Evolutionary conservation across 2,329 filamentous ascomycete species (phyloP), one percentile per base, ranked within the genome.

Genomic region (Alternaria tenuissima): DNA sequence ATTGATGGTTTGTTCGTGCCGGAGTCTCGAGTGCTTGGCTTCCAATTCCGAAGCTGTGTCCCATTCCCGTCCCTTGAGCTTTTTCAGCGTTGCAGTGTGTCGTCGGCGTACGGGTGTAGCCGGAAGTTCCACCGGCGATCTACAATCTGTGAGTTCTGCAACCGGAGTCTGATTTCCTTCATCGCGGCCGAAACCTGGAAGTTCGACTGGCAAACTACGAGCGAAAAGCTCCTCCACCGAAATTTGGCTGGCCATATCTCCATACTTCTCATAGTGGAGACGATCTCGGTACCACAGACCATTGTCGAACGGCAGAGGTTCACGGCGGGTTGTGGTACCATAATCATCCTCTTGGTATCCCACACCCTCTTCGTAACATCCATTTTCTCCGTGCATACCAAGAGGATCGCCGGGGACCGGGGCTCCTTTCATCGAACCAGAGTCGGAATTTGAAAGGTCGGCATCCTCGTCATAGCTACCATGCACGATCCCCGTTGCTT

Each of bases 51-150:
- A 46, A 1, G 30, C 32, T 7, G 30, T 34, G 18, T 32, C 51
- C 44, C 18, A 42, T 11, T 39, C n/a, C 26, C 34, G 56, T 14
- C 57, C 61, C 34, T 63, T 53, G 7, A 63, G 57, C 7, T 30
- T 9, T 8, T 56, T 34, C 22, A 56, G 43, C 5, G 55, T 59
- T 6, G 36, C 32, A 22, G 43, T 54, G n/a, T 62, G 42, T 16
- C 42, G 52, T 24, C 32, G 41, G 26, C 26, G 58, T 14, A 32
- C 4, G 6, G 20, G 18, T 3, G 39, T 26, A 14, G 32, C n/a
- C 9, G 28, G 4, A 43, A 62, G 39, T 9, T 64, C 59, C 11
- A 44, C 26, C 9, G 32, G 24, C 30, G 11, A 18, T 14, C 5
- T 7, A 11, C 46, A n/a, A 14, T n/a, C 26, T 0, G 52, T 16